Evolutionary conservation across 805 yeast species (phyloP).

Genomic region (Teunomyces atbi): DNA sequence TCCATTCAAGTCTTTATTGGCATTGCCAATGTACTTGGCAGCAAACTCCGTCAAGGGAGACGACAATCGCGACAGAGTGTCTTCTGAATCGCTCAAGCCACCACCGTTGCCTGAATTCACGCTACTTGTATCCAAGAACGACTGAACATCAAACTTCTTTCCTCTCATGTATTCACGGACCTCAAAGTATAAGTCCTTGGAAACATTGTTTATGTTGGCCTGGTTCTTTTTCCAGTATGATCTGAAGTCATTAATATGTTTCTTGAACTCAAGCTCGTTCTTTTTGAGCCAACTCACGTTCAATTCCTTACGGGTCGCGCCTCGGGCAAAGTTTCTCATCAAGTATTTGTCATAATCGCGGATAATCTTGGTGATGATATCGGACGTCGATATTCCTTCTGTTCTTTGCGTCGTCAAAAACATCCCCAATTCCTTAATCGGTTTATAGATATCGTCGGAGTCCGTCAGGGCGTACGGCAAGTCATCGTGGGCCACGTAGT

Average conservation of each 20-base stretch:
- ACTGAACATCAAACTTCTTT: constrained; percentile 33
- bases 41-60: constrained; percentile 72
- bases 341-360: constrained; percentile 95
- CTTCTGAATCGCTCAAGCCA: constrained; percentile 27
- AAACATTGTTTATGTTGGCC: constrained; percentile 63
- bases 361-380: constrained; percentile 91
- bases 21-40: constrained; percentile 59
- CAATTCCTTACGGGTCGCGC: constrained; percentile 93
- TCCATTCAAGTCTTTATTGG: constrained; percentile 35
- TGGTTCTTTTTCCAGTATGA: constrained; percentile 80
- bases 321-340: constrained; percentile 96
- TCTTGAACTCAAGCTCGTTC: constrained; percentile 90
- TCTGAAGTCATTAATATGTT: constrained; percentile 85
- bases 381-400: constrained; percentile 93
- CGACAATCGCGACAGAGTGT: constrained; percentile 23
- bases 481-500: constrained; percentile 97
- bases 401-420: constrained; percentile 95
- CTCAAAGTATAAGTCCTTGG: constrained; percentile 82
- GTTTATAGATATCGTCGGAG: constrained; percentile 87
- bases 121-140: constrained; percentile 23
- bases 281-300: constrained; percentile 97
- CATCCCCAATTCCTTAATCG: constrained; percentile 87
- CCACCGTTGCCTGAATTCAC: constrained; percentile 13
- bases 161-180: constrained; percentile 69
- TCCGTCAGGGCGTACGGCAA: constrained; percentile 90